phyloP scores from a whole-genome alignment of 805 yeast genomes.

The Saturnispora sanitii region DNA sequence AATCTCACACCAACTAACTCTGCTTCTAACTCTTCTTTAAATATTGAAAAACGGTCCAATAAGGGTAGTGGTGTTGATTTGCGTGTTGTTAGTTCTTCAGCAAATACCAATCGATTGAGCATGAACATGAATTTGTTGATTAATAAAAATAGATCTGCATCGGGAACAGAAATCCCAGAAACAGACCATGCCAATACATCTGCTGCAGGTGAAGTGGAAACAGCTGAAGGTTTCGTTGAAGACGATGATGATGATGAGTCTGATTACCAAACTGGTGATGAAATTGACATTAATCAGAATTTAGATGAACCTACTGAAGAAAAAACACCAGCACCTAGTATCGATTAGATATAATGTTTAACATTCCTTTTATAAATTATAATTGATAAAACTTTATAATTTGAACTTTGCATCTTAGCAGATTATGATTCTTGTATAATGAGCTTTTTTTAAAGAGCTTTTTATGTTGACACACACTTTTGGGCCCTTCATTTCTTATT shows the following conservation, averaged over 20 bases:
- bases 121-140: slow-evolving; percentile 4
- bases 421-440: too few species aligned
- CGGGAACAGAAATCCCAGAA: not conserved
- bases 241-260: not conserved
- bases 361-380: too few species aligned
- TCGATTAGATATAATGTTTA: too few species aligned
- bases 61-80: slow-evolving; percentile 8
- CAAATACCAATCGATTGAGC: slow-evolving; percentile 4
- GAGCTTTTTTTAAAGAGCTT: too few species aligned
- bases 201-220: not conserved
- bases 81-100: slow-evolving; percentile 2
- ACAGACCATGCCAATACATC: not conserved
- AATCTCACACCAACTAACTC: too few species aligned
- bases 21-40: too few species aligned
- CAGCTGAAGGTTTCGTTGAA: not conserved
- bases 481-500: too few species aligned
- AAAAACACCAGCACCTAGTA: not conserved
- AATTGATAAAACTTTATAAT: too few species aligned
- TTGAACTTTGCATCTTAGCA: too few species aligned
- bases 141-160: not conserved
- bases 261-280: not conserved
- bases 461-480: too few species aligned
- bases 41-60: too few species aligned
- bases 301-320: not conserved
- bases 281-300: not conserved